Base-by-base conservation (phyloP, 2,329 filamentous ascomycete genomes). In the Microcyclospora tardicrescens region DNA sequence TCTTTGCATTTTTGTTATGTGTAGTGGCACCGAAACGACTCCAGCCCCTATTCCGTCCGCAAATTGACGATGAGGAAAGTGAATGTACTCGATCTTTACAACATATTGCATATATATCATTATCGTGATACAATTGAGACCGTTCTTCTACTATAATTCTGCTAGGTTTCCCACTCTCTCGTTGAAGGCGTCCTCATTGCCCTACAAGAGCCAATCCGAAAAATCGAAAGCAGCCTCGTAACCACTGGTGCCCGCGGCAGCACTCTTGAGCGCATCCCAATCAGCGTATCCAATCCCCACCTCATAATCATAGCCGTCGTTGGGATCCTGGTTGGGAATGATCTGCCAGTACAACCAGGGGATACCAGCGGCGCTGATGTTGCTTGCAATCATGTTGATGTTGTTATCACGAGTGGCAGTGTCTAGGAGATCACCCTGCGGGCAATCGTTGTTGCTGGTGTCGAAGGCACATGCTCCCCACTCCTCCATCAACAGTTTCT, bases 291-390 rank as follows among this genome's bases (percentile, higher is more conserved):
- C 38, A 19, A 56, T 52, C 3, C 56, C 54, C 9, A 60, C 45
- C 33, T 60, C 57, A 37, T 56, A 60, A 38, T 60, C 56, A 50
- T 51, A 58, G 2, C 37, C 54, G 2, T 47, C 14, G 12, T 58
- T 54, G 2, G 57, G 54, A 28, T 58, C 54, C 8, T 31, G 38
- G 34, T 59, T 60, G 0, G 55, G 56, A 1, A 60, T 35, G 27
- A 59, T 56, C 48, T 59, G 54, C 57, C 55, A 59, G 38, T 60
- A 59, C 29, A 58, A 49, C 54, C 51, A 58, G 1, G 55, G 57
- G 24, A 59, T 53, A 6, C 55, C 57, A 11, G 52, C 49, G 4
- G 44, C 43, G 15, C 46, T 45, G n/a, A 60, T 56, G 11, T 36
- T 41, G 3, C 39, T 43, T 3, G 55, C 56, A 50, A 52, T 59